phyloP scores from a whole-genome alignment of 768 basidiomycete species.

The Auricularia sp. region DNA sequence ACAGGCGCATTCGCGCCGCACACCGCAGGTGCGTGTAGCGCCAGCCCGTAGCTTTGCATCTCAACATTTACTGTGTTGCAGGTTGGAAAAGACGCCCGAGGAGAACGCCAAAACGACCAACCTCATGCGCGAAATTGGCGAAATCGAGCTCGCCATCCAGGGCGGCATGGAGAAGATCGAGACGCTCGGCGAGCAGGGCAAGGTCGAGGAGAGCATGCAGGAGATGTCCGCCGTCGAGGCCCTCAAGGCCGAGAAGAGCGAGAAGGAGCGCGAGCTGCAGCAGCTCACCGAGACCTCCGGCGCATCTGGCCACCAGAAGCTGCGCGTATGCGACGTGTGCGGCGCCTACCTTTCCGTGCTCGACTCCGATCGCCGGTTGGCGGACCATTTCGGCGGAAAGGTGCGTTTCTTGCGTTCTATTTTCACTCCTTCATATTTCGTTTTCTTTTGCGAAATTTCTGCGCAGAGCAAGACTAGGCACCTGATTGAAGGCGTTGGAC shows the following conservation, averaged over 20 bases:
- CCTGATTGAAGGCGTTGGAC: too few relatives aligned
- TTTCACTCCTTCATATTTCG: too few relatives aligned
- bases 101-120: slow-evolving; percentile 99
- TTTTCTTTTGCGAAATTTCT: too few relatives aligned
- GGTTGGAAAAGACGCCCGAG: slow-evolving; percentile 97
- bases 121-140: slow-evolving; percentile 98
- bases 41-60: too few relatives aligned
- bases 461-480: too few relatives aligned
- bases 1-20: slow-evolving; percentile 86
- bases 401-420: slow-evolving; percentile 34
- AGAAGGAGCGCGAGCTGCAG: slow-evolving; percentile 96
- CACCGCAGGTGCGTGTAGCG: slow-evolving; percentile 38
- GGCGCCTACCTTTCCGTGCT: slow-evolving; percentile 98
- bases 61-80: too few relatives aligned
- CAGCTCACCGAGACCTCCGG: slow-evolving; percentile 96
- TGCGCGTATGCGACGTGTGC: slow-evolving; percentile 99
- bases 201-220: slow-evolving; percentile 97
- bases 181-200: slow-evolving; percentile 91
- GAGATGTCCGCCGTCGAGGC: slow-evolving; percentile 98
- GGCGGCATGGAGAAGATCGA: slow-evolving; percentile 99
- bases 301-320: slow-evolving; percentile 98
- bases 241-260: slow-evolving; percentile 86
- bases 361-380: slow-evolving; percentile 95
- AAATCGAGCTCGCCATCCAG: slow-evolving; percentile 97
- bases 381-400: slow-evolving; percentile 99